Conservation (phyloP, 345 rosid genomes). For the Cardamine occulta region DNA sequence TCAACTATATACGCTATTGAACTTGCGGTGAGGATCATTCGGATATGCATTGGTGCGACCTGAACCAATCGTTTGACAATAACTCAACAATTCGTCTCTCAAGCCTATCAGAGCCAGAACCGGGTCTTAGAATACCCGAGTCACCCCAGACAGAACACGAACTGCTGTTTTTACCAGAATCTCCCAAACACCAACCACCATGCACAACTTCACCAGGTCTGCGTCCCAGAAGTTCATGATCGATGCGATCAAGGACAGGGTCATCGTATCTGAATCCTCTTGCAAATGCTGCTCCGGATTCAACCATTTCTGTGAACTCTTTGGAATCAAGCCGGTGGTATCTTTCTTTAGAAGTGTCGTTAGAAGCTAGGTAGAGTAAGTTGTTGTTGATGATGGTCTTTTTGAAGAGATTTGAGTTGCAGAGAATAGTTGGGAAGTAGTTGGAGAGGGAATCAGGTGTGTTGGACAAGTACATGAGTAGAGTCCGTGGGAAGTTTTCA, state of each 20-base stretch:
- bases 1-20: slow-evolving; percentile 27
- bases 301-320: slow-evolving; percentile 66
- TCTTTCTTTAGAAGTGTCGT: slow-evolving; percentile 48
- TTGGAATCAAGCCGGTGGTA: slow-evolving; percentile 55
- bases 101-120: slow-evolving; percentile 78
- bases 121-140: slow-evolving; percentile 80
- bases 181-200: slow-evolving; percentile 97
- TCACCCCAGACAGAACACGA: slow-evolving; percentile 85
- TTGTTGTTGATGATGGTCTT: slow-evolving; percentile 72
- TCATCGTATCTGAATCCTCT: slow-evolving; percentile 56
- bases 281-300: slow-evolving; percentile 88
- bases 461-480: slow-evolving; percentile 90
- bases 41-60: slow-evolving; percentile 59
- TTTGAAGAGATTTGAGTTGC: slow-evolving; percentile 68
- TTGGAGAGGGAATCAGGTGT: slow-evolving; percentile 68
- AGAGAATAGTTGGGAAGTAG: slow-evolving; percentile 82
- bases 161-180: slow-evolving; percentile 48
- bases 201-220: slow-evolving; percentile 60
- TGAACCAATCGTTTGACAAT: slow-evolving; percentile 58
- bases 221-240: slow-evolving; percentile 69
- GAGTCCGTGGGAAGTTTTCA: slow-evolving; percentile 90
- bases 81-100: slow-evolving; percentile 61
- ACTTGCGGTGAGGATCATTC: slow-evolving; percentile 44
- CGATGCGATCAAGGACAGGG: slow-evolving; percentile 72
- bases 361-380: slow-evolving; percentile 60